These are phyloP conservation scores for Collybia nuda DNA, from an alignment of 768 basidiomycete genomes.

Conservation along the genomic window DNA sequence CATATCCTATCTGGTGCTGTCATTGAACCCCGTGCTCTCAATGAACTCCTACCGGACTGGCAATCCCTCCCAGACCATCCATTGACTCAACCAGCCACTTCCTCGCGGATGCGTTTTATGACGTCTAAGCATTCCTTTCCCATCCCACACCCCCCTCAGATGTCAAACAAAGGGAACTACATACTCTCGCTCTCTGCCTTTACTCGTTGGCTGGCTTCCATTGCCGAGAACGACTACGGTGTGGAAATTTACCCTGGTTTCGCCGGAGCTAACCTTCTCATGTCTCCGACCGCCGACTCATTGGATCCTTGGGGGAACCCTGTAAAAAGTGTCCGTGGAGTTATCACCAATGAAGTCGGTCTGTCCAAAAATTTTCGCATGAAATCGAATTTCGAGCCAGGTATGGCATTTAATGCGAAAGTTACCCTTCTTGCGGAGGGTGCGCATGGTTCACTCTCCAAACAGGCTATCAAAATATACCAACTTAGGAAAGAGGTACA, in stretches of 20 bases:
- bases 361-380: slow-evolving; percentile 71
- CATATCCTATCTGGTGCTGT: slow-evolving; percentile 97
- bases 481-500: slow-evolving; percentile 67
- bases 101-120: slow-evolving; percentile 83
- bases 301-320: slow-evolving; percentile 35
- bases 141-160: slow-evolving; percentile 95
- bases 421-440: slow-evolving; percentile 94
- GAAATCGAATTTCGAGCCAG: slow-evolving; percentile 91
- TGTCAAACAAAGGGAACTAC: slow-evolving; percentile 93
- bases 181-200: slow-evolving; percentile 87
- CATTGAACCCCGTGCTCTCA: slow-evolving; percentile 86
- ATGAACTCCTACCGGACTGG: slow-evolving; percentile 92
- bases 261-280: slow-evolving; percentile 83
- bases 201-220: slow-evolving; percentile 82
- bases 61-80: slow-evolving; percentile 63
- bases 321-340: slow-evolving; percentile 66
- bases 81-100: slow-evolving; percentile 74
- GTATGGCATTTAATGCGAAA: slow-evolving; percentile 93
- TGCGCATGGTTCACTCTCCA: slow-evolving; percentile 89
- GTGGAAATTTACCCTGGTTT: slow-evolving; percentile 98
- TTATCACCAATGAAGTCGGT: slow-evolving; percentile 93
- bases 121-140: slow-evolving; percentile 69
- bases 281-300: slow-evolving; percentile 51
- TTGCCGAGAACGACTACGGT: slow-evolving; percentile 78
- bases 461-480: slow-evolving; percentile 75